Conservation (phyloP, 2,329 filamentous ascomycete genomes). For the Endoconidiophora polonica region DNA sequence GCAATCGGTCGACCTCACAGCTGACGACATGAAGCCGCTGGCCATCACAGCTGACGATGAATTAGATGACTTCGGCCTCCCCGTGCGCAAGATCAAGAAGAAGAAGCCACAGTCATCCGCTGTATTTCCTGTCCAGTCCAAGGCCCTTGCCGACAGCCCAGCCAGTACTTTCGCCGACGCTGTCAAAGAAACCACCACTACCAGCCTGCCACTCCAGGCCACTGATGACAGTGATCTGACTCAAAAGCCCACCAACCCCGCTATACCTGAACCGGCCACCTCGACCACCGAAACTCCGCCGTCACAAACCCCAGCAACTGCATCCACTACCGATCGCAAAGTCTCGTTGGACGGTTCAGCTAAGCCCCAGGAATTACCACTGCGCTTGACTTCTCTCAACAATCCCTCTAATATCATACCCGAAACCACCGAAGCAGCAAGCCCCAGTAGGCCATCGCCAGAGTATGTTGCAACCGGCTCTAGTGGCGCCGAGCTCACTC, state of each 20-base stretch:
- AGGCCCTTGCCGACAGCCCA: background rate
- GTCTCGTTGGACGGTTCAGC: constrained; percentile 1
- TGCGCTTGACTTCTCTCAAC: background rate
- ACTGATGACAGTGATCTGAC: background rate
- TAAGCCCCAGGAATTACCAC: background rate
- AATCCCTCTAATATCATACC: background rate
- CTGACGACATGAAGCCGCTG: constrained; percentile 12
- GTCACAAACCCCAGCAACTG: background rate
- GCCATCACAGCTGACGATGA: constrained; percentile 21
- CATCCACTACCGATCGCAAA: background rate
- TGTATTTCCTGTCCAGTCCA: background rate
- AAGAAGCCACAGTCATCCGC: background rate
- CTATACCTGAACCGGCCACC: background rate
- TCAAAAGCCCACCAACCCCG: background rate
- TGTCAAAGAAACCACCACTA: background rate
- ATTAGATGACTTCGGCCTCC: constrained; percentile 56
- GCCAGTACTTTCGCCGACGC: background rate
- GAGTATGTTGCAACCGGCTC: too few species aligned
- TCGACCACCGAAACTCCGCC: background rate
- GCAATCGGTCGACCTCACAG: constrained; percentile 1
- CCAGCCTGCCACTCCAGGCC: constrained; percentile 9
- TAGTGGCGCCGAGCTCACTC: background rate
- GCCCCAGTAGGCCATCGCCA: too few species aligned
- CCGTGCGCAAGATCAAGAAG: constrained; percentile 23
- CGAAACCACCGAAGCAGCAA: background rate